Base-by-base conservation (phyloP, 345 rosid species). In the Lumnitzera littorea region DNA sequence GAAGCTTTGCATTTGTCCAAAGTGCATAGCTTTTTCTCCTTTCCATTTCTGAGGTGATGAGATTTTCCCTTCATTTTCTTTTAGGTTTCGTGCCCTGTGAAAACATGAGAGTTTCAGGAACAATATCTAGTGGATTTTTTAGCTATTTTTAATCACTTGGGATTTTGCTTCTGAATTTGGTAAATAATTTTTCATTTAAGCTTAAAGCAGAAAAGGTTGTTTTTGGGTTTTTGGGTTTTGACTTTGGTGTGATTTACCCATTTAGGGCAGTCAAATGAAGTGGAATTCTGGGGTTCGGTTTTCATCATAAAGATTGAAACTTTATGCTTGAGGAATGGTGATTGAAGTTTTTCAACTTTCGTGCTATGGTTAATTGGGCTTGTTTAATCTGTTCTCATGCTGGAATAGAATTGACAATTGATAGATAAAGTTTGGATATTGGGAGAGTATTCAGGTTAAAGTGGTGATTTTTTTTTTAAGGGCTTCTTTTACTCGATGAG, bases 1-100 rank as follows among this genome's bases (percentile, higher is more conserved):
- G 43, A 36, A 36, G 7, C 78, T 67, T 67, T 54, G 47, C 3
- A 67, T 57, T 62, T 70, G 58, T 69, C 70, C 73, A 71, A 70
- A 74, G 71, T 72, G 68, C 51, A 65, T 43, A n/a, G 69, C 77
- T 81, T 77, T 76, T 76, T 73, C 60, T 41, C 23, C 15, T 41
- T 17, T 31, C 63, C 63, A 60, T 24, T 60, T 50, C 47, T 15
- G 48, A 23, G n/a, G 36, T 10, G 46, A 17, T 20, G 47, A 12
- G 56, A 56, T 60, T 58, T 61, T 60, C 51, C 36, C 62, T 67
- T 61, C 56, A 4, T 14, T 48, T 65, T 61, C 64, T 60, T 57
- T 11, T 53, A 9, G 43, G 43, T 36, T 7, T 36, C 7, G 10
- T 4, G 43, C 43, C 51, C 24, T 41, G 55, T 47, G 43, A 63